Conservation (phyloP, 176 grass and related monocot genomes). For the Aechmea fasciata region DNA sequence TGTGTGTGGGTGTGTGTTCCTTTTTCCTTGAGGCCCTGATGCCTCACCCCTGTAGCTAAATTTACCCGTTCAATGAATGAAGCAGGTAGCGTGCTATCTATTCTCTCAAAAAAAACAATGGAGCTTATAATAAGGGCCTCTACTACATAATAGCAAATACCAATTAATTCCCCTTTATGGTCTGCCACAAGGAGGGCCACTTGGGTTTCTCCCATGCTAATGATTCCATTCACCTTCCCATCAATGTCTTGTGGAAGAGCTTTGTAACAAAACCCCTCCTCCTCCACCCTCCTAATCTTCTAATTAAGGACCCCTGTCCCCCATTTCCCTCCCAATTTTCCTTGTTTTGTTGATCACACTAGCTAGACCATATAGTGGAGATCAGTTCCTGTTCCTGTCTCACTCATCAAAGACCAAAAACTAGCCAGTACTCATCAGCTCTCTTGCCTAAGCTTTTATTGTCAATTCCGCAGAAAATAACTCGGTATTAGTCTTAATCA, state of each 20-base stretch:
- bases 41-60: no score
- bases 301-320: not conserved
- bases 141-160: no score
- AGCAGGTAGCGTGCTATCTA: no score
- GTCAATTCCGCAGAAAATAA: not conserved
- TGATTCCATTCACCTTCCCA: conserved; percentile 19
- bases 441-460: not conserved
- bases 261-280: not conserved
- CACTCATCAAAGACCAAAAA: not conserved
- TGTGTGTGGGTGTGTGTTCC: no score
- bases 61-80: no score
- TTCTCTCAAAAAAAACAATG: no score
- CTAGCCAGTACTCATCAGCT: not conserved
- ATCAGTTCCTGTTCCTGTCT: not conserved
- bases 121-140: no score
- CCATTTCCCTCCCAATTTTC: conserved; percentile 10
- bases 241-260: conserved; percentile 14
- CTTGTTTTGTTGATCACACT: conserved; percentile 6
- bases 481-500: no score
- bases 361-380: not conserved
- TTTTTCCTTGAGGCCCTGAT: no score
- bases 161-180: not conserved
- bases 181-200: conserved; percentile 10
- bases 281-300: not conserved
- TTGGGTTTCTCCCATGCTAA: conserved; percentile 2